phyloP scores from a whole-genome alignment of 2,329 filamentous ascomycete species.

The Rhynchosporium secalis region DNA sequence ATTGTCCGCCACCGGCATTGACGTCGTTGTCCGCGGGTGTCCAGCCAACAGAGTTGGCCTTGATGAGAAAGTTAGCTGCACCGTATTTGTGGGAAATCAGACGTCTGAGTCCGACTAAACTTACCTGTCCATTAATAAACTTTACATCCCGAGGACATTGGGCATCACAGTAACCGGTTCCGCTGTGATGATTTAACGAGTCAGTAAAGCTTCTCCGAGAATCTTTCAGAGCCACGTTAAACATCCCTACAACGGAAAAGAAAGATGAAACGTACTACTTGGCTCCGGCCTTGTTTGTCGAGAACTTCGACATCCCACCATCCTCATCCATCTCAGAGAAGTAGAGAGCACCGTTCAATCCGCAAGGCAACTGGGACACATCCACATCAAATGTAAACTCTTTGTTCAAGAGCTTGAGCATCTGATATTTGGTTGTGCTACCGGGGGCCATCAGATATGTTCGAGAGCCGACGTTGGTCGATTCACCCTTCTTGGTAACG shows the following conservation, averaged over 20 bases:
- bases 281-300: constrained; percentile 58
- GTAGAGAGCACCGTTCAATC: constrained; percentile 72
- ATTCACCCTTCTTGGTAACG: constrained; percentile 49
- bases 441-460: constrained; percentile 64
- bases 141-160: constrained; percentile 55
- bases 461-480: constrained; percentile 54
- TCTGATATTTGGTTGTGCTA: constrained; percentile 58
- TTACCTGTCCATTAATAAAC: constrained; percentile 54
- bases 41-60: constrained; percentile 59
- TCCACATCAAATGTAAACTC: constrained; percentile 76
- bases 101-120: constrained; percentile 19
- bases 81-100: neutral
- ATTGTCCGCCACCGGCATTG: constrained; percentile 53
- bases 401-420: constrained; percentile 64
- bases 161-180: constrained; percentile 65
- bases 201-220: neutral
- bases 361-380: constrained; percentile 67
- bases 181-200: constrained; percentile 33
- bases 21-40: constrained; percentile 47
- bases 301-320: constrained; percentile 55
- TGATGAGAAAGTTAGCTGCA: constrained; percentile 20
- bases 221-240: neutral
- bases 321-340: constrained; percentile 63
- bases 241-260: neutral
- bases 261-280: constrained; percentile 42